phyloP scores from a whole-genome alignment of 2,329 filamentous ascomycete genomes.

The Aspergillus sp. region DNA sequence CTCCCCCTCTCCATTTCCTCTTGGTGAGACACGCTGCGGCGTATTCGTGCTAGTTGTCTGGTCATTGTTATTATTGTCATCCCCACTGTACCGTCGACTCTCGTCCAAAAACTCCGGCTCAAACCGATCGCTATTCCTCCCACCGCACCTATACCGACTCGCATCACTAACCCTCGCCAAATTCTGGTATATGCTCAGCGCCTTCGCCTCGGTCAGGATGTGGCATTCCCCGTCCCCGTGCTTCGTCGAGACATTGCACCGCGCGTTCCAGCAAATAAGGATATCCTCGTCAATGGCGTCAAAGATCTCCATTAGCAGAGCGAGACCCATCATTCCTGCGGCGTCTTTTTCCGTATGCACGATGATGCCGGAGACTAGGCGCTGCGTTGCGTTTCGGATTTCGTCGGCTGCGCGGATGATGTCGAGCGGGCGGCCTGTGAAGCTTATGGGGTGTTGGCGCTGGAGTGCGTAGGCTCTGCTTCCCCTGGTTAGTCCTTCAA shows the following conservation, averaged over 20 bases:
- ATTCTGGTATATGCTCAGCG: constrained; percentile 36
- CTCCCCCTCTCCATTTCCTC: constrained; percentile 17
- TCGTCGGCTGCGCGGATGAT: constrained; percentile 39
- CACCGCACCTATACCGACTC: constrained; percentile 25
- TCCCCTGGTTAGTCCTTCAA: background rate
- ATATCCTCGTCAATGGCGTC: constrained; percentile 46
- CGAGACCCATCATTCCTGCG: constrained; percentile 44
- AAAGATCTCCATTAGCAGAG: constrained; percentile 46
- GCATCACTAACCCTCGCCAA: constrained; percentile 34
- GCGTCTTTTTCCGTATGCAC: constrained; percentile 46
- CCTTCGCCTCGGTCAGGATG: constrained; percentile 66
- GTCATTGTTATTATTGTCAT: no score
- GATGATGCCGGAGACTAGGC: constrained; percentile 37
- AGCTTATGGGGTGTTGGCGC: constrained; percentile 43
- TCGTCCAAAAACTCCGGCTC: constrained; percentile 15
- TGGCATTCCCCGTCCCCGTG: constrained; percentile 54
- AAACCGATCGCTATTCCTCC: constrained; percentile 30
- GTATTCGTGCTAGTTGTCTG: no score
- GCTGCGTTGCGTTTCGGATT: constrained; percentile 14
- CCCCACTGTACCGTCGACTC: no score
- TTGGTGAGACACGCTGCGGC: constrained; percentile 16
- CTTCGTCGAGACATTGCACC: constrained; percentile 58
- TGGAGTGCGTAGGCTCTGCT: constrained; percentile 21
- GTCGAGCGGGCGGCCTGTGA: constrained; percentile 41
- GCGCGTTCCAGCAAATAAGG: constrained; percentile 45